Evolutionary conservation across 441 rosid genomes (phyloP).

Genomic region (Omphalea diandra): DNA sequence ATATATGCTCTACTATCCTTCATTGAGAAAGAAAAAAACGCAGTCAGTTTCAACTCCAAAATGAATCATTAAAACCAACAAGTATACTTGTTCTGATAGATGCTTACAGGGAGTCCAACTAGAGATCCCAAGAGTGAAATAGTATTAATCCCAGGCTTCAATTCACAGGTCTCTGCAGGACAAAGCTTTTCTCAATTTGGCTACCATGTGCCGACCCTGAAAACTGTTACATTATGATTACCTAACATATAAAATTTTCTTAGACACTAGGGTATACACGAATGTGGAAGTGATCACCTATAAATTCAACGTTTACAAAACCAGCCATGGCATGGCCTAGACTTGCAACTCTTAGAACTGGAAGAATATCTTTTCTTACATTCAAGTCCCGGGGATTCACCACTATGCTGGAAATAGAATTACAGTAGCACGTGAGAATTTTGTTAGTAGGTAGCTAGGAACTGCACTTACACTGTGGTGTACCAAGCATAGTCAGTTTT

Average conservation of each 20-base stretch:
- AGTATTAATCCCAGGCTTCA: constrained; percentile 45
- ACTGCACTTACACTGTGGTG: constrained; percentile 42
- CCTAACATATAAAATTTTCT: neutral
- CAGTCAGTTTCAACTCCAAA: neutral
- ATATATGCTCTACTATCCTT: constrained; percentile 78
- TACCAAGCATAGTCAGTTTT: constrained; percentile 76
- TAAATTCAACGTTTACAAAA: constrained; percentile 66
- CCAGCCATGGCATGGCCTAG: constrained; percentile 77
- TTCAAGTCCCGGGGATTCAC: constrained; percentile 48
- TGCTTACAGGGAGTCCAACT: constrained; percentile 60
- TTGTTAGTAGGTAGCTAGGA: neutral
- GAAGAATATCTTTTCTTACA: constrained; percentile 36
- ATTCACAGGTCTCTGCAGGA: constrained; percentile 40
- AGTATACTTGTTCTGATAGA: too few species aligned
- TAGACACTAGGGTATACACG: too few species aligned
- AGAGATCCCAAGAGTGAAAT: constrained; percentile 39
- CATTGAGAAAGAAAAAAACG: constrained; percentile 9
- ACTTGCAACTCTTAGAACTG: constrained; percentile 67
- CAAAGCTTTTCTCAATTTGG: constrained; percentile 65
- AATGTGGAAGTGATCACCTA: constrained; percentile 42
- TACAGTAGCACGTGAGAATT: neutral
- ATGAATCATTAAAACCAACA: too few species aligned
- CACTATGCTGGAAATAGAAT: constrained; percentile 42
- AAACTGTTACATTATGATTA: constrained; percentile 7
- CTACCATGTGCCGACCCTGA: constrained; percentile 63